Evolutionary conservation across 2,329 filamentous ascomycete genomes (phyloP).

Genomic region (Pyricularia grisea): DNA sequence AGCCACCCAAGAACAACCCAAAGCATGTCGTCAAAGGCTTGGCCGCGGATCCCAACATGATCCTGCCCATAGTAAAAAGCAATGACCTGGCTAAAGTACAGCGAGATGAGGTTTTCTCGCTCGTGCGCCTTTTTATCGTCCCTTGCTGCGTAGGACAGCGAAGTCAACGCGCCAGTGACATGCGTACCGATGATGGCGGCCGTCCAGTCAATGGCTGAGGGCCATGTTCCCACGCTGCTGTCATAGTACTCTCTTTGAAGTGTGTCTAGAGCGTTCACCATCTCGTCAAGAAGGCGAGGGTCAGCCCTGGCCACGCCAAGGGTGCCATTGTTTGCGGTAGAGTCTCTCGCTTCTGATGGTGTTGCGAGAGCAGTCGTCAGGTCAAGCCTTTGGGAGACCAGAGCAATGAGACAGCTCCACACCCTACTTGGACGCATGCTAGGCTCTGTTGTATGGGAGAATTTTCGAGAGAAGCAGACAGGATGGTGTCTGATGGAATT

Average conservation of each 20-base stretch:
- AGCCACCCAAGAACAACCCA: slow-evolving; percentile 94
- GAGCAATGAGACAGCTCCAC: not conserved
- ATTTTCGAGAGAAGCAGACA: not conserved
- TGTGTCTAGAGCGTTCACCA: slow-evolving; percentile 57
- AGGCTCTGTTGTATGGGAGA: not conserved
- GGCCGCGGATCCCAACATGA: slow-evolving; percentile 58
- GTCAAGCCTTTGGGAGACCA: not conserved
- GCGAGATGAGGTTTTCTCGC: slow-evolving; percentile 71
- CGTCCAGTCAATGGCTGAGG: slow-evolving; percentile 86
- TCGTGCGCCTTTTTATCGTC: slow-evolving; percentile 14
- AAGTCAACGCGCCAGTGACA: slow-evolving; percentile 61
- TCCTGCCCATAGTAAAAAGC: slow-evolving; percentile 85
- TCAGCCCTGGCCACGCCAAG: not conserved
- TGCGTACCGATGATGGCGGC: slow-evolving; percentile 76
- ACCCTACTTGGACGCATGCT: not conserved
- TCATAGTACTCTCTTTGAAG: slow-evolving; percentile 75
- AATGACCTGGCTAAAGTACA: slow-evolving; percentile 67
- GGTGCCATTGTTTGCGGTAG: not conserved
- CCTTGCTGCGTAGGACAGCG: slow-evolving; percentile 54
- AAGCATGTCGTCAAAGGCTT: slow-evolving; percentile 87
- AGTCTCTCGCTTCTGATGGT: not conserved
- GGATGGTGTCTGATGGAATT: not conserved
- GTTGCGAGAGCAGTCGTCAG: not conserved
- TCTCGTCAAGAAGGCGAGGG: slow-evolving; percentile 28
- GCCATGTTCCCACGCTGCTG: slow-evolving; percentile 73